phyloP scores from a whole-genome alignment of 192 early-diverging fungal species.

The Umbelopsis vinacea region DNA sequence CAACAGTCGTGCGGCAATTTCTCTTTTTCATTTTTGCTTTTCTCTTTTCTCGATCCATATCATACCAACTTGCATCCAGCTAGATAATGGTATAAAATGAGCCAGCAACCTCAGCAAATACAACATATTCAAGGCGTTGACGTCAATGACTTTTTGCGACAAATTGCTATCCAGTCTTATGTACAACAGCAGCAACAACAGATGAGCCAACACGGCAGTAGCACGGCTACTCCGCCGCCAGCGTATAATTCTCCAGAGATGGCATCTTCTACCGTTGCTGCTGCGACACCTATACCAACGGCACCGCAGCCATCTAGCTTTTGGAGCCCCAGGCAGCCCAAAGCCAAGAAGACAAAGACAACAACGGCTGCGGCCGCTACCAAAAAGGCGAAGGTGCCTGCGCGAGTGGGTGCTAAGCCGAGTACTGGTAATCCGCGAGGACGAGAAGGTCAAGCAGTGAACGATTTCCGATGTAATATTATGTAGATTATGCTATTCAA shows the following conservation, averaged over 20 bases:
- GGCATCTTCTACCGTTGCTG: not conserved
- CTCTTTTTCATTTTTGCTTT: not conserved
- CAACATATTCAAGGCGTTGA: constrained; percentile 15
- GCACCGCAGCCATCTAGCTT: not conserved
- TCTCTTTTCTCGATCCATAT: not conserved
- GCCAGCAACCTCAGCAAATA: not conserved
- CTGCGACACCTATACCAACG: not conserved
- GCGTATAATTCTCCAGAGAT: constrained; percentile 15
- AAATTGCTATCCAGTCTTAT: not conserved
- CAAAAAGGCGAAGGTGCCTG: constrained; percentile 13
- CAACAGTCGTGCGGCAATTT: not conserved
- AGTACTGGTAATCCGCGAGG: constrained; percentile 15
- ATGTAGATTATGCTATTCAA: not conserved
- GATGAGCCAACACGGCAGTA: not conserved
- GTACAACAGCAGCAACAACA: constrained; percentile 5
- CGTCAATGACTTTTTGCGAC: not conserved
- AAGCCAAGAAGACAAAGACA: not conserved
- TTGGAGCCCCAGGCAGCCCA: constrained; percentile 10
- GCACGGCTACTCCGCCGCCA: constrained; percentile 1
- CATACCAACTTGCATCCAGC: not conserved
- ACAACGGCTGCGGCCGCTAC: not conserved
- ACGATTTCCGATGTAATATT: constrained; percentile 18
- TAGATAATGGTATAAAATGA: not conserved
- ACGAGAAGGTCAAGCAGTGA: constrained; percentile 13
- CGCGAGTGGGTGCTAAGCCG: constrained; percentile 3